Evolutionary conservation across 352 stramenopile species (phyloP).

Genomic region (Blastocystis sp.): DNA sequence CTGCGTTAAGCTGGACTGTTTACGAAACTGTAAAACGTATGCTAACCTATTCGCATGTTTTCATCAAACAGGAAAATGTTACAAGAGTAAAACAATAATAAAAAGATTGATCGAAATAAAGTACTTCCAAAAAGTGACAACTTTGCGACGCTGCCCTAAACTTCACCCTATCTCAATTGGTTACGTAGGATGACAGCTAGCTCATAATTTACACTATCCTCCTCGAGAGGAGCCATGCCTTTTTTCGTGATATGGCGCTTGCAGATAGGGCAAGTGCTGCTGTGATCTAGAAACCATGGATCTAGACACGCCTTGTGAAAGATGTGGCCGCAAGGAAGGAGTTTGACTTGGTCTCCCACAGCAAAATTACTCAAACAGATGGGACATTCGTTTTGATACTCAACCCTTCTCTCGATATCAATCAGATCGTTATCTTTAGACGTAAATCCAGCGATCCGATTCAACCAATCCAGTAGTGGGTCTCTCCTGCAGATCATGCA

Average conservation of each 20-base stretch:
- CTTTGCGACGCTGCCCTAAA: background rate
- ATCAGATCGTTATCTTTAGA: background rate
- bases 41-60: constrained; percentile 61
- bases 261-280: background rate
- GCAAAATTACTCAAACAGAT: background rate
- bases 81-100: background rate
- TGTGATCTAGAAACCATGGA: constrained; percentile 20
- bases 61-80: background rate
- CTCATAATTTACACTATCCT: background rate
- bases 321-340: background rate
- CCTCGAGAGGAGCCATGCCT: background rate
- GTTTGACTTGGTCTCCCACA: background rate
- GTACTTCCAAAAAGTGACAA: background rate
- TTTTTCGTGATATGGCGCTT: background rate
- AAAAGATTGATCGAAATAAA: background rate
- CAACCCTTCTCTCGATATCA: background rate
- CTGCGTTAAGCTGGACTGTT: constrained; percentile 96
- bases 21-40: constrained; percentile 86
- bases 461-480: background rate
- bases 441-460: background rate
- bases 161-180: background rate
- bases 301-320: constrained; percentile 24
- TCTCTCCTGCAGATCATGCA: background rate
- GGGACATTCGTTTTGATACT: background rate
- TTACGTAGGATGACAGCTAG: background rate